Percentiles rank a stretch among this genome's conserved stretches.
Evolutionary conservation across 345 rosid species (phyloP).

Genomic region (Euphorbia peplus): DNA sequence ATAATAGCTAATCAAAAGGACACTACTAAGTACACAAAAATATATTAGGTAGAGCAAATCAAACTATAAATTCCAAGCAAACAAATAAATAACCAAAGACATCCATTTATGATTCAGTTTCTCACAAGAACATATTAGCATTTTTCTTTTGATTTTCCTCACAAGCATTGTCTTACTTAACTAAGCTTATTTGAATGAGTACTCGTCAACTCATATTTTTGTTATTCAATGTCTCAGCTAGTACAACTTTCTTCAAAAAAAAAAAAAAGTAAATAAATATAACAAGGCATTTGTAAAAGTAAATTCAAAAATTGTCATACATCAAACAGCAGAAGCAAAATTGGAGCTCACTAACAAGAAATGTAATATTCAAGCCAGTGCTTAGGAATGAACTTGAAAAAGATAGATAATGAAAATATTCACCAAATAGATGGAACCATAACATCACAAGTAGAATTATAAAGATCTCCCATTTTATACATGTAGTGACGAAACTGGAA

Average conservation of each 20-base stretch:
- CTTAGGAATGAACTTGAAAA: not conserved
- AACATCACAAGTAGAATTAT: not conserved
- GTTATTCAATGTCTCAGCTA: not conserved
- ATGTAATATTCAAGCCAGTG: not conserved
- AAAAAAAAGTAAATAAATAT: too few species aligned
- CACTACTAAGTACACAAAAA: too few species aligned
- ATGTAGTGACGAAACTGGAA: slow-evolving; percentile 98
- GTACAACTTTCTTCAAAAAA: not conserved
- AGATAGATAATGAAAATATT: not conserved
- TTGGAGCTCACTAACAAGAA: not conserved
- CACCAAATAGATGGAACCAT: slow-evolving; percentile 4
- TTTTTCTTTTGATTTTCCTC: not conserved
- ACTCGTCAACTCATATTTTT: not conserved
- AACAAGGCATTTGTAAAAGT: too few species aligned
- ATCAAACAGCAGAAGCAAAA: too few species aligned
- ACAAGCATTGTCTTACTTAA: not conserved
- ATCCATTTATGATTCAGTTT: not conserved
- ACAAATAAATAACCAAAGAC: too few species aligned
- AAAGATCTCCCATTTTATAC: slow-evolving; percentile 35
- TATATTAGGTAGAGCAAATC: too few species aligned
- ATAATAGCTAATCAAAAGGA: too few species aligned
- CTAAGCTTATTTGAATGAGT: not conserved
- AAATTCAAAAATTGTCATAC: too few species aligned
- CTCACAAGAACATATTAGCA: not conserved
- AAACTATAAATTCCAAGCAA: too few species aligned